phyloP scores from a whole-genome alignment of 371 early-diverging fungal genomes.

The Mucor piriformis region DNA sequence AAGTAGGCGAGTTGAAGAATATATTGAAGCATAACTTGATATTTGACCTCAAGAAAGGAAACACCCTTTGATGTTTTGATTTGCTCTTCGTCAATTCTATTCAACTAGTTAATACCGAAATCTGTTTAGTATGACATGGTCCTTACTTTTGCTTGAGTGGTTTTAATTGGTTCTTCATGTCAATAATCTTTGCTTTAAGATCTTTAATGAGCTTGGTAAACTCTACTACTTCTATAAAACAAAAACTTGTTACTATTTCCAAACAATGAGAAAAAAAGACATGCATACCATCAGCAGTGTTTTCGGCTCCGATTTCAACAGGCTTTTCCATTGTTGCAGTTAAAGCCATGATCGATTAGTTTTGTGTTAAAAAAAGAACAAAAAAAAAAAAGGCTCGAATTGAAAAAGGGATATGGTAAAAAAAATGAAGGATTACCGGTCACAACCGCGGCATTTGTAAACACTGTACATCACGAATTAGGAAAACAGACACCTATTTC shows the following conservation, averaged over 20 bases:
- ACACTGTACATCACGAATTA: too few relatives aligned
- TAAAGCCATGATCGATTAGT: slow-evolving; percentile 9
- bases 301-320: neutral
- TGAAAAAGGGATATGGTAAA: neutral
- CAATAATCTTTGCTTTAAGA: slow-evolving; percentile 57
- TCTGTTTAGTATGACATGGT: neutral
- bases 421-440: slow-evolving; percentile 13
- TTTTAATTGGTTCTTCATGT: slow-evolving; percentile 57
- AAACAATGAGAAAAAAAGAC: neutral
- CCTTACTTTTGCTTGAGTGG: slow-evolving; percentile 58
- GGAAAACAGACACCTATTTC: too few relatives aligned
- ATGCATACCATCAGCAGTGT: neutral
- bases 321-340: slow-evolving; percentile 8
- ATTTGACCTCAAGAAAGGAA: slow-evolving; percentile 84
- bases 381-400: neutral
- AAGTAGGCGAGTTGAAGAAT: slow-evolving; percentile 76
- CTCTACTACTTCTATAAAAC: slow-evolving; percentile 21
- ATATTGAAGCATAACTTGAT: slow-evolving; percentile 88
- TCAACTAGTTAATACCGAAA: too few relatives aligned
- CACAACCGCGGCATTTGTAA: too few relatives aligned
- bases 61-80: slow-evolving; percentile 80
- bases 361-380: neutral
- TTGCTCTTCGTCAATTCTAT: slow-evolving; percentile 56
- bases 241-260: neutral
- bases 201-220: slow-evolving; percentile 53